Base-by-base conservation (phyloP, 345 rosid genomes). In the Barbarea vulgaris region DNA sequence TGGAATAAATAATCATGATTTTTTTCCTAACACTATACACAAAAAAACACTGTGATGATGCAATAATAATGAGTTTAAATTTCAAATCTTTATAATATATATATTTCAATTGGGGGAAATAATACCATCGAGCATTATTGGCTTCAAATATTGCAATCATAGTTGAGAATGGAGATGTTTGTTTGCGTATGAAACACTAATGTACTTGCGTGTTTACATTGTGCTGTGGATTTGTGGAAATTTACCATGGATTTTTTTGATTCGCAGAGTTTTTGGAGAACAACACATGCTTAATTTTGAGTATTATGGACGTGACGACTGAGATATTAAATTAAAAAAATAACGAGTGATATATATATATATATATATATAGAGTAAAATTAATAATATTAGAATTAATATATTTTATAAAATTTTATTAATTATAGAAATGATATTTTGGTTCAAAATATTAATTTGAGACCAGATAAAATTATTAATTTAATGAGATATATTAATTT, bases 141-240 rank as follows among this genome's bases (percentile, higher is more conserved):
- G 67, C 17, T 56, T 56, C 59, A 57, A 19, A 13, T 47, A n/a
- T 47, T 57, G 73, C 73, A 75, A 58, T 75, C 68, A 75, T 75
- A 69, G 74, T 39, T 51, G n/a, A 58, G 73, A 37, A 61, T 42
- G 64, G 66, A 68, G 46, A 67, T 52, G 64, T 52, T 59, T 59
- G 30, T 54, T 76, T 69, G 80, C 80, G 76, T 77, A 54, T 70
- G 76, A 77, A 77, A 70, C 76, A 77, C 80, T 70, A 18, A 63
- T 63, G 64, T 55, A 54, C 70, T 70, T 55, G 24, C 80, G 80
- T 70, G 80, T 70, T 70, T 70, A 55, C 67, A 44, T 27, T 77
- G 53, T 70, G 6, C 14, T 44, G 42, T 33, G 59, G 58, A 63
- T 54, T 30, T 54, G 22, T 31, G 46, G 25, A 42, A 69, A 42